phyloP scores from a whole-genome alignment of 306 rosid species.

The Rubus idaeus region DNA sequence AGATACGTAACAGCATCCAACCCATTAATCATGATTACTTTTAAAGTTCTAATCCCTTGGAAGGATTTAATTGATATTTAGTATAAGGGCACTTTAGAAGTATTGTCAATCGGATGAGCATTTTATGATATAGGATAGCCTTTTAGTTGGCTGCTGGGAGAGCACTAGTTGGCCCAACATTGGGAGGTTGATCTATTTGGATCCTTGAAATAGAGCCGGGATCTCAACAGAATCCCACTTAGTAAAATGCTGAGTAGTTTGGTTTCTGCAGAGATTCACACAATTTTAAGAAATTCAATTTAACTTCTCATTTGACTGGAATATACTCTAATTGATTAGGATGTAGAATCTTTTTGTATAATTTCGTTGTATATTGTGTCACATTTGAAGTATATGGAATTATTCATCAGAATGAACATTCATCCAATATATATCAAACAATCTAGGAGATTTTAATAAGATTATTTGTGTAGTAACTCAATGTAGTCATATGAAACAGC shows the following conservation, averaged over 20 bases:
- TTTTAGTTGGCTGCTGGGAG: neutral
- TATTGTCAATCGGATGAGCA: neutral
- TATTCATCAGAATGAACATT: neutral
- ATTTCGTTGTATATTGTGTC: neutral
- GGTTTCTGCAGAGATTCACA: neutral
- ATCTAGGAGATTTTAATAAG: neutral
- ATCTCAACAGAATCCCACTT: neutral
- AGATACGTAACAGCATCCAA: neutral
- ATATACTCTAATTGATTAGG: neutral
- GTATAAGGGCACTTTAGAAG: neutral
- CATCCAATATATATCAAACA: neutral
- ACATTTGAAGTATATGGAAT: neutral
- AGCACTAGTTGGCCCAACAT: neutral
- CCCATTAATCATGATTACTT: neutral
- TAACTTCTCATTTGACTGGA: neutral
- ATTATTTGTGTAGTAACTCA: neutral
- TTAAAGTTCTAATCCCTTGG: neutral
- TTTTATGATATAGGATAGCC: neutral
- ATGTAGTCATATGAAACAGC: neutral
- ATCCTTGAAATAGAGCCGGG: slow-evolving; percentile 7
- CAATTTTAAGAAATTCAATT: neutral
- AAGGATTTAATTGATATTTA: neutral
- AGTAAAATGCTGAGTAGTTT: neutral
- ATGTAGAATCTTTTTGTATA: neutral
- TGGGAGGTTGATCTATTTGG: neutral